Conservation (phyloP, 2,329 filamentous ascomycete species). For the Paradendryphiella salina region DNA sequence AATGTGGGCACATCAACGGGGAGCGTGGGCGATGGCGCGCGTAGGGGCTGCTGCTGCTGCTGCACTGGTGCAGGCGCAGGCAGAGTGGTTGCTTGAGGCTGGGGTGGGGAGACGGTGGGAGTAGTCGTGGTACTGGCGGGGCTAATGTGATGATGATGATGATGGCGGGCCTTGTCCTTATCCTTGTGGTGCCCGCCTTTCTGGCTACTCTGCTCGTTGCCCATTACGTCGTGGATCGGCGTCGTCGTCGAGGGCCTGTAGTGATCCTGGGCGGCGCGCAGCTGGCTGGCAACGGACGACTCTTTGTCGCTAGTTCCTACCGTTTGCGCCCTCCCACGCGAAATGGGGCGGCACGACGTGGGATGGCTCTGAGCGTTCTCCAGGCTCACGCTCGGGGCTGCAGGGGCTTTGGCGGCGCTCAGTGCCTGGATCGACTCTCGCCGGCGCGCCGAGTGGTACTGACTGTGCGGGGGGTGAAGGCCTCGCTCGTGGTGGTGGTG, state of each 20-base stretch:
- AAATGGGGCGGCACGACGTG: slow-evolving; percentile 30
- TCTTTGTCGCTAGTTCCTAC: slow-evolving; percentile 22
- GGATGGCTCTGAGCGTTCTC: slow-evolving; percentile 43
- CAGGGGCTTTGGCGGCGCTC: slow-evolving; percentile 42
- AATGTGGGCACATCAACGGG: slow-evolving; percentile 47
- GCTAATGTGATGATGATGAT: background rate
- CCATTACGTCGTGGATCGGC: slow-evolving; percentile 35
- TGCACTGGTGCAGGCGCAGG: background rate
- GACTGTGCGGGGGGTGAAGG: slow-evolving; percentile 21
- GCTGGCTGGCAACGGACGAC: slow-evolving; percentile 29
- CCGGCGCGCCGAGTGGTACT: slow-evolving; percentile 38
- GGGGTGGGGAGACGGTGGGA: background rate
- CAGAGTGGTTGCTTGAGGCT: background rate
- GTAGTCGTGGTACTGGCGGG: slow-evolving; percentile 20
- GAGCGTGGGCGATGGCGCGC: slow-evolving; percentile 34
- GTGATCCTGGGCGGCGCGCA: slow-evolving; percentile 39
- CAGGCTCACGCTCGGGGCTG: slow-evolving; percentile 46
- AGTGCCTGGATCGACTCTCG: slow-evolving; percentile 49
- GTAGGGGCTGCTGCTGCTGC: slow-evolving; percentile 5
- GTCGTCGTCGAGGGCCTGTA: slow-evolving; percentile 19
- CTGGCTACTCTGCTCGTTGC: slow-evolving; percentile 48
- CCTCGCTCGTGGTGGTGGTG: slow-evolving; percentile 13
- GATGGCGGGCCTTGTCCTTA: slow-evolving; percentile 13
- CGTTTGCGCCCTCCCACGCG: slow-evolving; percentile 37
- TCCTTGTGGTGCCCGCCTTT: slow-evolving; percentile 21